Base-by-base conservation (phyloP, 163 green algal genomes). In the Chlamydomonas reinhardtii region DNA sequence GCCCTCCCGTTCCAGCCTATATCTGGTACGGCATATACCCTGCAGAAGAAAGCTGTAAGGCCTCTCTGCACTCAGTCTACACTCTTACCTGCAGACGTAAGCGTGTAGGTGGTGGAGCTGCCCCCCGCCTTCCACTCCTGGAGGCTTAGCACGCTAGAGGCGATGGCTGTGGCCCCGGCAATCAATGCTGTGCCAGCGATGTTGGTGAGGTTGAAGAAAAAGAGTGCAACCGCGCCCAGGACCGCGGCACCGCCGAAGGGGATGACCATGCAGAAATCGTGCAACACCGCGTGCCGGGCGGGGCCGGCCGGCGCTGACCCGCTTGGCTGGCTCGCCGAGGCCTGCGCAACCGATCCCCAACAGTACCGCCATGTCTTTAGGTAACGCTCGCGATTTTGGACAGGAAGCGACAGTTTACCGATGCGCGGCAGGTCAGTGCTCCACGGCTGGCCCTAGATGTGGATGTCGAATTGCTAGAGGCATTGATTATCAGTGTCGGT, bases 261-360 rank as follows among this genome's bases (percentile, higher is more conserved):
- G 74, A 97, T 94, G 83, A 75, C 88, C 95, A 97, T 97, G 89
- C 95, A 97, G 72, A 97, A 97, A 85, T 97, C 95, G 68, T 97
- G 95, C 54, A 97, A 80, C 52, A 93, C 78, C 14, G 95, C 94
- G 76, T 97, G 92, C 8, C 94, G 61, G n/a, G 71, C 14, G 20
- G 80, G 69, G 17, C 27, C 29, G 0, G 69, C 15, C 6, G 48
- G 48, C 48, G 14, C 48, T 19, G 48, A 56, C 14, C 80, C 80
- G 35, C 54, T 66, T 0, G 80, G 80, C 56, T 79, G 70, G 17
- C 48, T 56, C 48, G 48, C 48, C 19, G 69, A 27, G 2, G 80
- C 80, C 80, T 86, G 59, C 25, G 20, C 19, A 59, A 29, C 68
- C 68, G 68, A 25, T n/a, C n/a, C n/a, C n/a, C n/a, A n/a, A n/a